A percentile compares a stretch with the other conserved stretches of the same genome.
Conservation (phyloP, 257 asterid species). For the Echium plantagineum region DNA sequence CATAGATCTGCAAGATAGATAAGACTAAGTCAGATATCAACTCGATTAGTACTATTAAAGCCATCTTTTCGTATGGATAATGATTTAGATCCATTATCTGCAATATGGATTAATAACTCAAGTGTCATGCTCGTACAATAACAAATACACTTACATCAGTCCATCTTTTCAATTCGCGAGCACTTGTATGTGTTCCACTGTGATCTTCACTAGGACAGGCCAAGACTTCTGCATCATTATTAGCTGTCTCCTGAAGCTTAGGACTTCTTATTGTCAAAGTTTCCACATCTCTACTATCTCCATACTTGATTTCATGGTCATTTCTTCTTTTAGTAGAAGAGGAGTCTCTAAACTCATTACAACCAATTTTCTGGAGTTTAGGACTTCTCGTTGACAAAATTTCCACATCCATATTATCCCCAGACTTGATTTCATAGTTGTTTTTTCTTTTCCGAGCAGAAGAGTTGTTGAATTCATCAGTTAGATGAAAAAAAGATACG, state of each 20-base stretch:
- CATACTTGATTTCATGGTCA: conserved; percentile 28
- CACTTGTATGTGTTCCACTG: conserved; percentile 15
- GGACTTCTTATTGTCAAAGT: conserved; percentile 37
- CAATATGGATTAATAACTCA: neutral
- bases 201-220: conserved; percentile 24
- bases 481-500: conserved; percentile 28
- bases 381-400: conserved; percentile 39
- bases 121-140: conserved; percentile 2
- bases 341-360: conserved; percentile 15
- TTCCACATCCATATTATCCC: conserved; percentile 25
- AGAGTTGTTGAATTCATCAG: conserved; percentile 18
- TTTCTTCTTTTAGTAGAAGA: conserved; percentile 46
- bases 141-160: conserved; percentile 40
- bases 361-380: conserved; percentile 46
- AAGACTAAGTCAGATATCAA: conserved; percentile 15
- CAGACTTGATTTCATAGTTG: conserved; percentile 28
- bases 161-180: conserved; percentile 40
- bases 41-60: conserved; percentile 5
- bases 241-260: conserved; percentile 44
- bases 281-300: conserved; percentile 25
- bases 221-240: conserved; percentile 15
- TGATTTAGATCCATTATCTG: neutral
- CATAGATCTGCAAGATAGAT: conserved; percentile 48
- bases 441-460: conserved; percentile 46
- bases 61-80: neutral